phyloP scores from a whole-genome alignment of 1,284 basidiomycete species.

The Boletus semigastroideus region DNA sequence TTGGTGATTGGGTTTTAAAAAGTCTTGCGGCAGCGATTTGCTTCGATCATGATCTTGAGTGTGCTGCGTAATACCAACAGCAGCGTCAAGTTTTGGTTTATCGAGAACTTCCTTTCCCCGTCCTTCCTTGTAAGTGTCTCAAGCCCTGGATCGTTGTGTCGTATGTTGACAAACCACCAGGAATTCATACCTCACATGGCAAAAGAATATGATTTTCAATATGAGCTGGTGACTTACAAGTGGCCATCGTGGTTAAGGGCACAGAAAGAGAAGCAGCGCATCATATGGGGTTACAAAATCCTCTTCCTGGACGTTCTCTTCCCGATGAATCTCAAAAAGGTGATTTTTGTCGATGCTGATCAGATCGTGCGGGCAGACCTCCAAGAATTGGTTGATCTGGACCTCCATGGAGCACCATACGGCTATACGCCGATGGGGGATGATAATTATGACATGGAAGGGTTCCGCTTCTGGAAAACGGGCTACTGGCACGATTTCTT shows the following conservation, averaged over 20 bases:
- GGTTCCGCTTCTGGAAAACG: conserved; percentile 97
- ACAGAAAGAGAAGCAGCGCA: conserved; percentile 96
- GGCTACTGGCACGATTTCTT: conserved; percentile 92
- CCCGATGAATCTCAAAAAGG: conserved; percentile 96
- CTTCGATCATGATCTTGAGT: conserved; percentile 96
- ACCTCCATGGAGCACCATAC: conserved; percentile 89
- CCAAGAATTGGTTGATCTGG: conserved; percentile 88
- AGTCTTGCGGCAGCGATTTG: conserved; percentile 73
- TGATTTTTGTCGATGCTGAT: conserved; percentile 98
- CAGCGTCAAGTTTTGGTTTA: conserved; percentile 99
- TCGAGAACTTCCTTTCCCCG: conserved; percentile 98
- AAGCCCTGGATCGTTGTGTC: neutral
- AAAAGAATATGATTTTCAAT: conserved; percentile 88
- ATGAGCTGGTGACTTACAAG: conserved; percentile 97
- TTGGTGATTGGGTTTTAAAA: conserved; percentile 2
- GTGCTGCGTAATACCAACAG: conserved; percentile 92
- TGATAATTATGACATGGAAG: conserved; percentile 93
- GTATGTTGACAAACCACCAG: conserved; percentile 38
- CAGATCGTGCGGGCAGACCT: conserved; percentile 97
- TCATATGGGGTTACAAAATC: conserved; percentile 99
- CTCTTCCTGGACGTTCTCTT: conserved; percentile 98
- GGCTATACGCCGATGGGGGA: conserved; percentile 98
- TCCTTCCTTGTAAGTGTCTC: conserved; percentile 77
- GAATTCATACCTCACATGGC: conserved; percentile 95
- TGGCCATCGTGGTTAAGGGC: conserved; percentile 98